Evolutionary conservation across 2,329 filamentous ascomycete species (phyloP).

Genomic region (Beauveria sp.): DNA sequence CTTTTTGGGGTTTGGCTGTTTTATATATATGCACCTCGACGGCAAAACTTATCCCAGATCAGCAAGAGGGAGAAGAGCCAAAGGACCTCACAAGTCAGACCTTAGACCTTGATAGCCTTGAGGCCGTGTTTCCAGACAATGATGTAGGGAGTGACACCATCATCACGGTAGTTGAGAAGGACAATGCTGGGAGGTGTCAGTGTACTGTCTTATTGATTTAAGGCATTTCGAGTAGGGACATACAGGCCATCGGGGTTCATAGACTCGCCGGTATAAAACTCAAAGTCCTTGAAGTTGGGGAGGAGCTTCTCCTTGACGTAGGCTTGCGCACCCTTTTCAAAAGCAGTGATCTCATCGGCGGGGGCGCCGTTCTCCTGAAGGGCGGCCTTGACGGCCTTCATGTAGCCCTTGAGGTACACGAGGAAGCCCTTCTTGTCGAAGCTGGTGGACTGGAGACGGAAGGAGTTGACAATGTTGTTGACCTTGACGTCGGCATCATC

Average conservation of each 20-base stretch:
- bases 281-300: slow-evolving; percentile 88
- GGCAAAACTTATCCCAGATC: not conserved
- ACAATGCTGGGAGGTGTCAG: slow-evolving; percentile 54
- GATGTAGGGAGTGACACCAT: slow-evolving; percentile 83
- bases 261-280: slow-evolving; percentile 86
- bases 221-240: slow-evolving; percentile 27
- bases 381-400: slow-evolving; percentile 75
- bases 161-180: slow-evolving; percentile 96
- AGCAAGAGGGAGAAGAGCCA: not conserved
- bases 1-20: not conserved
- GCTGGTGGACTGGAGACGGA: slow-evolving; percentile 70
- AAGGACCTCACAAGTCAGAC: not conserved
- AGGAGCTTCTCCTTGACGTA: slow-evolving; percentile 74
- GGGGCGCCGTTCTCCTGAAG: slow-evolving; percentile 56
- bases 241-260: slow-evolving; percentile 95
- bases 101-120: slow-evolving; percentile 83
- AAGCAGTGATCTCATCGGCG: slow-evolving; percentile 63
- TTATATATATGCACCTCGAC: not conserved
- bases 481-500: slow-evolving; percentile 68
- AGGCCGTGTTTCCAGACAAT: slow-evolving; percentile 95
- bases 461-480: slow-evolving; percentile 89
- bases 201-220: slow-evolving; percentile 5
- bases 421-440: slow-evolving; percentile 90
- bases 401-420: slow-evolving; percentile 80
- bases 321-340: slow-evolving; percentile 59